These are phyloP conservation scores for Pelargonium cotyledonis DNA, from an alignment of 441 rosid species.

Conservation along the genomic window DNA sequence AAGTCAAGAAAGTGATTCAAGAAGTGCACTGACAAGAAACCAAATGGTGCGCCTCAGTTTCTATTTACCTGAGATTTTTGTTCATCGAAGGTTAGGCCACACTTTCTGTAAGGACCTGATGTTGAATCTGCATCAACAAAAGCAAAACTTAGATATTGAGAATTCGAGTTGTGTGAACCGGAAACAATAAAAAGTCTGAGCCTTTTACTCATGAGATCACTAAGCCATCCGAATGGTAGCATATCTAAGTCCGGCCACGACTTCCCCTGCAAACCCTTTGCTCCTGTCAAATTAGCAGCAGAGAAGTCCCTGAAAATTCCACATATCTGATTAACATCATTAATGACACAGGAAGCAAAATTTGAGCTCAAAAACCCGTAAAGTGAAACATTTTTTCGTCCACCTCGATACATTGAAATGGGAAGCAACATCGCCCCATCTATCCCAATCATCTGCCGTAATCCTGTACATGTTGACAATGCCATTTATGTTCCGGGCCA, in stretches of 20 bases:
- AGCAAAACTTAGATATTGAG: too few relatives aligned
- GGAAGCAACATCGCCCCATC: conserved; percentile 65
- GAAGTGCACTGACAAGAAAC: not conserved
- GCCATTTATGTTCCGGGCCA: conserved; percentile 65
- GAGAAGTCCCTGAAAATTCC: conserved; percentile 48
- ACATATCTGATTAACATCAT: not conserved
- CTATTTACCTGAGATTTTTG: conserved; percentile 66
- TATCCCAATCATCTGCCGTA: conserved; percentile 92
- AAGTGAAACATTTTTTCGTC: conserved; percentile 4
- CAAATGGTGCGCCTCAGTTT: not conserved
- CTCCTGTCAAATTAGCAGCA: conserved; percentile 57
- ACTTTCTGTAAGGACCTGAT: conserved; percentile 67
- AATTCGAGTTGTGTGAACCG: too few relatives aligned
- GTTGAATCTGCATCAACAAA: conserved; percentile 41
- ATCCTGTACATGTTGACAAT: conserved; percentile 83
- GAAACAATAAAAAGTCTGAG: not conserved
- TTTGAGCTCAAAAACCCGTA: not conserved
- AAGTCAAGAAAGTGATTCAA: conserved; percentile 12
- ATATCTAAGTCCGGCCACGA: conserved; percentile 94
- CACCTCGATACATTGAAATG: conserved; percentile 82
- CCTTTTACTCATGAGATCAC: conserved; percentile 54
- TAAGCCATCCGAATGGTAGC: conserved; percentile 90
- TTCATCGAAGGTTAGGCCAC: conserved; percentile 56
- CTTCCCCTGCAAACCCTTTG: conserved; percentile 53
- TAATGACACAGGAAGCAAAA: conserved; percentile 10